phyloP scores from a whole-genome alignment of 2,329 filamentous ascomycete genomes.

The Alternaria gansuensis region DNA sequence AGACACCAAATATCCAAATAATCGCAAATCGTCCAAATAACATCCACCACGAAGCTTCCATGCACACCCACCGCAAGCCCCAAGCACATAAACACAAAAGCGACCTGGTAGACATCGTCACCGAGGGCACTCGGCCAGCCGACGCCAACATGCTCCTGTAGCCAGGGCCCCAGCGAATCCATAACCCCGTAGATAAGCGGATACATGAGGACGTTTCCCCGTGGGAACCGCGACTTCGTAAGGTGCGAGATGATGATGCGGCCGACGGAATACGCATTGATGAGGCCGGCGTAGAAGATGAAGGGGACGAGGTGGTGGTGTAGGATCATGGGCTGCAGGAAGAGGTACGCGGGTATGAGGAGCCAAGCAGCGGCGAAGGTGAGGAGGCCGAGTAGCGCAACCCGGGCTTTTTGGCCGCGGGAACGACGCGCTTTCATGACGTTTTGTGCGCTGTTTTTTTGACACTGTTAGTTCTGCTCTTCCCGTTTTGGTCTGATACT shows the following conservation, averaged over 20 bases:
- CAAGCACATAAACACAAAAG: slow-evolving; percentile 88
- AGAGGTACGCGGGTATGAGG: slow-evolving; percentile 79
- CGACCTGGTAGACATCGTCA: slow-evolving; percentile 83
- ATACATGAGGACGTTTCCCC: slow-evolving; percentile 83
- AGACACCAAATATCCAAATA: slow-evolving; percentile 98
- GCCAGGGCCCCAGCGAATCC: slow-evolving; percentile 79
- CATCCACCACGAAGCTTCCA: slow-evolving; percentile 95
- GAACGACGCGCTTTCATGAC: slow-evolving; percentile 82
- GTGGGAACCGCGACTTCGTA: slow-evolving; percentile 86
- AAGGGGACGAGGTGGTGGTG: slow-evolving; percentile 88
- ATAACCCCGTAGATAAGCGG: slow-evolving; percentile 80
- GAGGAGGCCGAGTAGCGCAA: slow-evolving; percentile 80
- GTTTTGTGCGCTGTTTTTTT: slow-evolving; percentile 73
- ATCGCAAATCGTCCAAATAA: slow-evolving; percentile 97
- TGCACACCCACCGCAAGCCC: slow-evolving; percentile 90
- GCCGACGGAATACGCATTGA: slow-evolving; percentile 95
- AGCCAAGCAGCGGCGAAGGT: slow-evolving; percentile 84
- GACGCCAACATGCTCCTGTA: slow-evolving; percentile 60
- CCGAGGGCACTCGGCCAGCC: slow-evolving; percentile 55
- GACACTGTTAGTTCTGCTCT: no score
- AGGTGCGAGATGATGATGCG: slow-evolving; percentile 96
- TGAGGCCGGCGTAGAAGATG: slow-evolving; percentile 82
- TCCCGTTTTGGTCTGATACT: no score
- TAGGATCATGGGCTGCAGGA: slow-evolving; percentile 84
- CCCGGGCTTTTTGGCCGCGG: slow-evolving; percentile 74